Percentiles rank a stretch among this genome's conserved stretches.
Conservation (phyloP, 2,329 filamentous ascomycete species). For the Fusarium sp. region DNA sequence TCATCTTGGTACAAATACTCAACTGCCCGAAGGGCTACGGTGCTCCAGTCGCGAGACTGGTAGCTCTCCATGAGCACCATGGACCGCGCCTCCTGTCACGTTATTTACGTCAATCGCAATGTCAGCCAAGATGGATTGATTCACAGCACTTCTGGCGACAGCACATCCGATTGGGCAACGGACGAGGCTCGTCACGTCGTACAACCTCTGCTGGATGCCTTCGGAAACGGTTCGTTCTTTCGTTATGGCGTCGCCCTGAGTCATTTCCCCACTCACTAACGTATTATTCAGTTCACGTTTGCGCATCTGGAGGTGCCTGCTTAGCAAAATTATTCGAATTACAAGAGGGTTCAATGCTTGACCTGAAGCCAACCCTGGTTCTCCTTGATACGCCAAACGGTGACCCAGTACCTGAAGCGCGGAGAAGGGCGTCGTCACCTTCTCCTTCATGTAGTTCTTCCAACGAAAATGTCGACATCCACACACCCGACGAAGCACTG, state of each 20-base stretch:
- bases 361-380: slow-evolving; percentile 65
- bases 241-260: slow-evolving; percentile 2
- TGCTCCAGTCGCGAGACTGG: slow-evolving; percentile 70
- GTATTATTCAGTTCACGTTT: slow-evolving; percentile 59
- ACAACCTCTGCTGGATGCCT: slow-evolving; percentile 60
- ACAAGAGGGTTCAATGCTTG: slow-evolving; percentile 61
- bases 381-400: slow-evolving; percentile 65
- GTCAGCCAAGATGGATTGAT: slow-evolving; percentile 59
- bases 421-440: slow-evolving; percentile 49
- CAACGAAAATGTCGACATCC: slow-evolving; percentile 50
- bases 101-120: slow-evolving; percentile 68
- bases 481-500: slow-evolving; percentile 57
- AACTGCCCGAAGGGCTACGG: slow-evolving; percentile 57
- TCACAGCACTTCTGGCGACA: slow-evolving; percentile 37
- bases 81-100: slow-evolving; percentile 66
- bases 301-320: slow-evolving; percentile 62
- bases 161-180: slow-evolving; percentile 46
- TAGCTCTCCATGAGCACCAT: slow-evolving; percentile 64
- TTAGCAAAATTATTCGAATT: slow-evolving; percentile 62
- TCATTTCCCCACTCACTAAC: slow-evolving; percentile 33
- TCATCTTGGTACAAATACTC: slow-evolving; percentile 33
- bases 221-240: slow-evolving; percentile 59
- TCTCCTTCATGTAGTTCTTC: slow-evolving; percentile 55
- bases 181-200: slow-evolving; percentile 57
- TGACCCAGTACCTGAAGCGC: slow-evolving; percentile 53